These are phyloP conservation scores for Exobasidium rhododendri DNA, from an alignment of 1,284 basidiomycete species.

Conservation along the genomic window DNA sequence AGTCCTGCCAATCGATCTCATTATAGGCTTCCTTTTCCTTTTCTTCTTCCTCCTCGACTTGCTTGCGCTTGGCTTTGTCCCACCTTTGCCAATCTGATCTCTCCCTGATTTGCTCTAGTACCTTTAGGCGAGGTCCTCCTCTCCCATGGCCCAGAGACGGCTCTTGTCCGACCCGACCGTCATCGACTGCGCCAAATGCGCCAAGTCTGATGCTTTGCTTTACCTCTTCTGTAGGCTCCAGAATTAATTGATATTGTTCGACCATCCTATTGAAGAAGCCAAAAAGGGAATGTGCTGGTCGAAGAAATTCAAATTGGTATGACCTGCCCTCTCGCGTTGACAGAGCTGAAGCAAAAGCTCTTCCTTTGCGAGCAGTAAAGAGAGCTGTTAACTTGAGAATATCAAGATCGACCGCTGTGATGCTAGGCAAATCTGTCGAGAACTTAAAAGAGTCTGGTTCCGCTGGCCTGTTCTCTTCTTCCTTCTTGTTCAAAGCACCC, in stretches of 20 bases:
- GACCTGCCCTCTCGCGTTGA: constrained; percentile 87
- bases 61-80: constrained; percentile 78
- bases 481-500: constrained; percentile 57
- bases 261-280: constrained; percentile 95
- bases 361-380: constrained; percentile 88
- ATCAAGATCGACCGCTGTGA: constrained; percentile 81
- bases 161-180: constrained; percentile 46
- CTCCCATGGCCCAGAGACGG: constrained; percentile 37
- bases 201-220: constrained; percentile 64
- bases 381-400: constrained; percentile 74
- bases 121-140: constrained; percentile 63
- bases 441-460: constrained; percentile 83
- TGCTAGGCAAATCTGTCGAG: constrained; percentile 80
- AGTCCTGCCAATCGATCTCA: constrained; percentile 99
- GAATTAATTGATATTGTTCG: constrained; percentile 88
- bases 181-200: constrained; percentile 28
- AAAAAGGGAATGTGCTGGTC: constrained; percentile 91
- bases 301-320: constrained; percentile 96
- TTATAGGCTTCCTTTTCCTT: constrained; percentile 60
- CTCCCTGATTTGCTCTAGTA: constrained; percentile 70
- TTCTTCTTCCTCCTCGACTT: constrained; percentile 81
- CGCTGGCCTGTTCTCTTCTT: constrained; percentile 58
- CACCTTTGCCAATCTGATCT: constrained; percentile 85
- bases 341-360: constrained; percentile 77
- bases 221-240: constrained; percentile 74